These are phyloP conservation scores for Hippophae tibetana DNA, from an alignment of 306 rosid species.

Conservation along the genomic window DNA sequence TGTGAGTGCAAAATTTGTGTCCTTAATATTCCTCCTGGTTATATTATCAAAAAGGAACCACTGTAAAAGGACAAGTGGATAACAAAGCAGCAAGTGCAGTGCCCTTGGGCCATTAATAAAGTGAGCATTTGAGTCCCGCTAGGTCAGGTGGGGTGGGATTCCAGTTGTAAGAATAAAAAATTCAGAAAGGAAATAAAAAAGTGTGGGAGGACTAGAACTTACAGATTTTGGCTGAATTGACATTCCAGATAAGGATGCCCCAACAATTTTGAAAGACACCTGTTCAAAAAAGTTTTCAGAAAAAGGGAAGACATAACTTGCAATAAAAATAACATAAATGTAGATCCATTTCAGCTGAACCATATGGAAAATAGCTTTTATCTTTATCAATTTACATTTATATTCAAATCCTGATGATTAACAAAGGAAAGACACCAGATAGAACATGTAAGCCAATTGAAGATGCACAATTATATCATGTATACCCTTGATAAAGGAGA, in stretches of 20 bases:
- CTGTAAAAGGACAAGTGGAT: too few relatives aligned
- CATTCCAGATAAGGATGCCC: slow-evolving; percentile 85
- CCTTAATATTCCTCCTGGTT: too few relatives aligned
- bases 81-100: too few relatives aligned
- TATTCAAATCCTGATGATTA: not conserved
- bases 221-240: slow-evolving; percentile 73
- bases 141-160: too few relatives aligned
- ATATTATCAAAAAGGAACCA: too few relatives aligned
- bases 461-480: not conserved
- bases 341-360: not conserved
- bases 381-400: not conserved
- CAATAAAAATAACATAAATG: not conserved
- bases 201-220: slow-evolving; percentile 21
- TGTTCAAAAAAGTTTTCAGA: slow-evolving; percentile 24
- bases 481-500: too few relatives aligned
- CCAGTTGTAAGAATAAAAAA: too few relatives aligned
- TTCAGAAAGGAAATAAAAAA: too few relatives aligned
- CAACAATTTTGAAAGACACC: slow-evolving; percentile 76
- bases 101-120: too few relatives aligned
- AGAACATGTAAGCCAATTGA: not conserved
- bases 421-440: slow-evolving; percentile 3
- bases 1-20: too few relatives aligned
- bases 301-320: slow-evolving; percentile 1
- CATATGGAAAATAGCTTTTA: not conserved
- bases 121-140: not conserved